Base-by-base conservation (phyloP, 805 yeast species). In the Starmerella geochares region DNA sequence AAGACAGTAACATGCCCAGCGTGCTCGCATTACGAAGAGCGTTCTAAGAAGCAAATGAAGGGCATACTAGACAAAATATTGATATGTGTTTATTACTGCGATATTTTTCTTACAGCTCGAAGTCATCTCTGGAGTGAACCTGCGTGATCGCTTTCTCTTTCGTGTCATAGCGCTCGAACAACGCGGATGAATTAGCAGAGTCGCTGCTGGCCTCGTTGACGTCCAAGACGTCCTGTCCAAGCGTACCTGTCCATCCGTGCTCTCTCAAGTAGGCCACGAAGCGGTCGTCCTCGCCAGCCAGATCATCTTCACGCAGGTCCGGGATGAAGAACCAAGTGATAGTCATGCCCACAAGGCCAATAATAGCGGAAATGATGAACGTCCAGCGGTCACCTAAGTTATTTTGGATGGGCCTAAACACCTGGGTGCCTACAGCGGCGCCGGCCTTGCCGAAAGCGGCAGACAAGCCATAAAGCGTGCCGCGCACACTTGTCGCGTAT, bases 381-480 rank as follows among this genome's bases (percentile, higher is more conserved):
- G 90, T 83, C 85, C 86, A 83, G 52, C 68, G 68, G 58, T 76
- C 69, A 31, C 92, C 92, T 54, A 80, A 68, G 60, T 81, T 65
- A 36, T 60, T 65, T 65, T 80, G 78, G 56, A 83, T 81, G 16
- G 86, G 83, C 9, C 79, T 76, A 67, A 84, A 83, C 16, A 75
- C 74, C 62, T 80, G 76, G 21, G 87, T 81, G 25, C 92, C 92
- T 19, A 81, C 79, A 20, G 81, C 87, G n/a, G 90, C 92, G 50
- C 92, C 94, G 23, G 81, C 82, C 64, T 83, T 83, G 50, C 92
- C 92, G 43, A 81, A 69, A 3, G 88, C 92, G 33, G 92, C 92
- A 42, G 83, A 74, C 20, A 83, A 57, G 33, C 90, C 90, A 59
- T 83, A 83, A 45, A 76, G 70, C 0, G 86, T 80, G 33, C 88